These are phyloP conservation scores for Fragilaria radians DNA, from an alignment of 108 stramenopile genomes.

Conservation along the genomic window DNA sequence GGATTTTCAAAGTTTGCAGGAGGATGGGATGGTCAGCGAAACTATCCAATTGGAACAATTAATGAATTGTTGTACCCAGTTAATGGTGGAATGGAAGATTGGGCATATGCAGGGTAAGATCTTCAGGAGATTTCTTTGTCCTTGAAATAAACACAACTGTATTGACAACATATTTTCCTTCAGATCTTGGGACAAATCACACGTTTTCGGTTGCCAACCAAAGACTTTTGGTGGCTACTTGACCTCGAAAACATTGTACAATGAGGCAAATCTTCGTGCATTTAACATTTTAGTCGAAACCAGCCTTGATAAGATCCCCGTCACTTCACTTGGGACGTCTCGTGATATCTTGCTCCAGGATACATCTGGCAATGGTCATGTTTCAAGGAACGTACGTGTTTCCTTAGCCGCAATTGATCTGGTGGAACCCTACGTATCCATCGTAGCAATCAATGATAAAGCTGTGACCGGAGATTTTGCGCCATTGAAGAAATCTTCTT, in stretches of 20 bases:
- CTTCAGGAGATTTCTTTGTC: too few relatives aligned
- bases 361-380: constrained; percentile 59
- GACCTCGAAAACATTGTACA: constrained; percentile 36
- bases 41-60: constrained; percentile 59
- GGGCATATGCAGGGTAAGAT: constrained; percentile 21
- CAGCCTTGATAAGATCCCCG: constrained; percentile 1
- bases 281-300: constrained; percentile 40
- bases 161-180: background rate
- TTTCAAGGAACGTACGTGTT: constrained; percentile 73
- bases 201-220: constrained; percentile 38
- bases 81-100: constrained; percentile 75
- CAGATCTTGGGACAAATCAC: background rate
- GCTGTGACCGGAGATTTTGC: background rate
- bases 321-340: constrained; percentile 48
- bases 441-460: constrained; percentile 18
- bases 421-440: constrained; percentile 75
- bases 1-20: constrained; percentile 48
- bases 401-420: constrained; percentile 60
- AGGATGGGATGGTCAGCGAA: constrained; percentile 16
- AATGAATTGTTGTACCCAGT: constrained; percentile 74
- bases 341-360: constrained; percentile 29
- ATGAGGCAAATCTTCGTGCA: constrained; percentile 16
- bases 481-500: background rate
- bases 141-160: too few relatives aligned
- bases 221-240: constrained; percentile 52